Evolutionary conservation across 345 rosid species (phyloP).

Genomic region (Aurinia saxatilis): DNA sequence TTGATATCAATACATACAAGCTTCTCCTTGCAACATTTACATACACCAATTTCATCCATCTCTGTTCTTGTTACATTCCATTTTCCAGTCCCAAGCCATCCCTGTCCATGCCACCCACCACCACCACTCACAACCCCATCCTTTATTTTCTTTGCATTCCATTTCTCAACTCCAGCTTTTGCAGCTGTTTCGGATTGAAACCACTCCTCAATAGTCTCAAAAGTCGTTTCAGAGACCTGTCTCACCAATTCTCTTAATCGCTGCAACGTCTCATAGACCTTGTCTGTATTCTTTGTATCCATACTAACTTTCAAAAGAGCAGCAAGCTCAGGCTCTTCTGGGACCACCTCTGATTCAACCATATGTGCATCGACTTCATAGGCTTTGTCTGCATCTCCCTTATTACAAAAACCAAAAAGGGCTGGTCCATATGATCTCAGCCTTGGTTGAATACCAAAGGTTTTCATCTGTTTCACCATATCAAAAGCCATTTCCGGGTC

Average conservation of each 20-base stretch:
- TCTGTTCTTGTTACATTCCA: constrained; percentile 70
- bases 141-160: constrained; percentile 50
- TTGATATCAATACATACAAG: constrained; percentile 93
- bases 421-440: constrained; percentile 88
- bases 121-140: constrained; percentile 67
- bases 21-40: constrained; percentile 64
- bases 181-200: constrained; percentile 58
- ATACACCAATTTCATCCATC: constrained; percentile 64
- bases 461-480: constrained; percentile 75
- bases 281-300: constrained; percentile 37
- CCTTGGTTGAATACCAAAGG: constrained; percentile 55
- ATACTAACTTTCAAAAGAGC: constrained; percentile 69
- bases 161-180: constrained; percentile 43
- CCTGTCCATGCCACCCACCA: constrained; percentile 99
- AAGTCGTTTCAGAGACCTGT: constrained; percentile 53
- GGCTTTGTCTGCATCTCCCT: constrained; percentile 54
- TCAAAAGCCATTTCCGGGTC: constrained; percentile 91
- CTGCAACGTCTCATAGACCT: constrained; percentile 75
- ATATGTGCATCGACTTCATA: constrained; percentile 80
- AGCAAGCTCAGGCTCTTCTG: constrained; percentile 84
- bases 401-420: constrained; percentile 69
- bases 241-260: constrained; percentile 67
- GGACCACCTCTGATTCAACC: constrained; percentile 61
- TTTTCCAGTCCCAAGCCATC: constrained; percentile 80
- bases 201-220: constrained; percentile 58